phyloP scores from a whole-genome alignment of 345 rosid genomes.

The Eucalyptus curtisii region DNA sequence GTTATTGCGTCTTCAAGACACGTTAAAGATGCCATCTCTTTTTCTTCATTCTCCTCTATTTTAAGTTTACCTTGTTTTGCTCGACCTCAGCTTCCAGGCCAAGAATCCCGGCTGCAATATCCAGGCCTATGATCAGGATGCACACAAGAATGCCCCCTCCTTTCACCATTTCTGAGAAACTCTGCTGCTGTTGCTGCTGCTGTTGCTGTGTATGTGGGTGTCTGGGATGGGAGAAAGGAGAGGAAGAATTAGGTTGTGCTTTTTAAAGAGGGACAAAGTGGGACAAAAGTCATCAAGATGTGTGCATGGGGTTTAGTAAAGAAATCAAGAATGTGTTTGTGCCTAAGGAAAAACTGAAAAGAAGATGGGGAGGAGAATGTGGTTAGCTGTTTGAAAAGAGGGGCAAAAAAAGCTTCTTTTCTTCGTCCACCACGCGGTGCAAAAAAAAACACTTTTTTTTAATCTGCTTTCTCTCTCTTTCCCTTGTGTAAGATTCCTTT shows the following conservation, averaged over 20 bases:
- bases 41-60: background rate
- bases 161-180: slow-evolving; percentile 31
- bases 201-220: background rate
- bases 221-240: background rate
- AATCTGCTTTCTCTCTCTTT: background rate
- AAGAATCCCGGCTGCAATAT: slow-evolving; percentile 75
- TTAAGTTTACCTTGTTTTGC: slow-evolving; percentile 51
- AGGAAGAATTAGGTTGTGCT: background rate
- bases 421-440: slow-evolving; percentile 5
- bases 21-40: background rate
- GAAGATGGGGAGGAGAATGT: background rate
- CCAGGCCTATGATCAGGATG: slow-evolving; percentile 65
- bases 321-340: background rate
- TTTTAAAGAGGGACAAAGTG: background rate
- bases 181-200: background rate
- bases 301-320: background rate
- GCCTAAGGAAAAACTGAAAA: background rate
- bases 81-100: slow-evolving; percentile 84
- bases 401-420: slow-evolving; percentile 24
- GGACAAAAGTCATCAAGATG: background rate
- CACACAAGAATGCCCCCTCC: slow-evolving; percentile 57
- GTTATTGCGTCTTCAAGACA: background rate
- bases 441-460: background rate
- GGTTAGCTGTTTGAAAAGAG: background rate
- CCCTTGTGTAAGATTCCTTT: slow-evolving; percentile 35